These are phyloP conservation scores for Apiotrichum gamsii DNA, from an alignment of 1,284 basidiomycete genomes.

Conservation along the genomic window DNA sequence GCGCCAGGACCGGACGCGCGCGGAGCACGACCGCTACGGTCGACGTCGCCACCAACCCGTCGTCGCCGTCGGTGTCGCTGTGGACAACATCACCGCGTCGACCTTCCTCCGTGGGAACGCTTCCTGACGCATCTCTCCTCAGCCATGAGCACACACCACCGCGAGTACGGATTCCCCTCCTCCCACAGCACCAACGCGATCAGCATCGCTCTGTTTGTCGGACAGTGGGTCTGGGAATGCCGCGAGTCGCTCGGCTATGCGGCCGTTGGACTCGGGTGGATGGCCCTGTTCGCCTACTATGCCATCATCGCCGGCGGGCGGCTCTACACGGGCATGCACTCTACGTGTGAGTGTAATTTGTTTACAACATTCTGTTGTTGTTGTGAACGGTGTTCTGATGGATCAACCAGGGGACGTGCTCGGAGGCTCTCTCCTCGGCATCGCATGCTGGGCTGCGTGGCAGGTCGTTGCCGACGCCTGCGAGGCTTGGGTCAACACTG, in stretches of 20 bases:
- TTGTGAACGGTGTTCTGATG: background rate
- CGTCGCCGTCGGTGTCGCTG: no score
- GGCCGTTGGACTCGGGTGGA: constrained; percentile 18
- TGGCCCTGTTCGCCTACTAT: constrained; percentile 57
- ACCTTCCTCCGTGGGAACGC: no score
- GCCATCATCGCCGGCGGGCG: constrained; percentile 80
- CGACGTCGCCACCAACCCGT: background rate
- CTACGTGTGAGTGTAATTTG: constrained; percentile 41
- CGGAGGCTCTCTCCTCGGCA: constrained; percentile 62
- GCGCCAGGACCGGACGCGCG: no score
- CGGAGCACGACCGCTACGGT: background rate
- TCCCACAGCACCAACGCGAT: constrained; percentile 90
- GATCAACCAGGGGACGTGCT: constrained; percentile 57
- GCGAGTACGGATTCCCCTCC: constrained; percentile 71
- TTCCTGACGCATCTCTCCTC: no score
- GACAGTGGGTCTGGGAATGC: constrained; percentile 29
- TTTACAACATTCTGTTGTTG: no score
- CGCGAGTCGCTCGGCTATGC: constrained; percentile 17
- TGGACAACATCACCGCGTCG: no score
- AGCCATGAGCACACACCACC: constrained; percentile 76
- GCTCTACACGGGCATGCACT: constrained; percentile 88
- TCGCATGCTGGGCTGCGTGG: constrained; percentile 59
- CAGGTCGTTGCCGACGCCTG: constrained; percentile 39
- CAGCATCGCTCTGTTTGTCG: constrained; percentile 74
- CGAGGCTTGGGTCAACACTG: constrained; percentile 50